phyloP scores from a whole-genome alignment of 352 stramenopile species.

The Phytophthora lateralis region DNA sequence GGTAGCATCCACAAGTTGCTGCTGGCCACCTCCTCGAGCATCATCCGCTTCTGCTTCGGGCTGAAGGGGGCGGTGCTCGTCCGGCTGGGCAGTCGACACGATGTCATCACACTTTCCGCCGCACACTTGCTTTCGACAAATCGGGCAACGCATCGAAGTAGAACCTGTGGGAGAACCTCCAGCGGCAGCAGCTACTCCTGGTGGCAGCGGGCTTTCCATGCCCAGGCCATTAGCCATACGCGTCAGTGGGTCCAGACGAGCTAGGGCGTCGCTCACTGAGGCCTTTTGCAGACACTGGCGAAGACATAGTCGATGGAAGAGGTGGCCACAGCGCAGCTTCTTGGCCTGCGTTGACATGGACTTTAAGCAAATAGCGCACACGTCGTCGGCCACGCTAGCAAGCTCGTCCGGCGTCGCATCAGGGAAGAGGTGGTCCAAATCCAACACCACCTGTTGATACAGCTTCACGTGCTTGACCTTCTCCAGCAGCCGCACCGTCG shows the following conservation, averaged over 20 bases:
- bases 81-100: conserved; percentile 1
- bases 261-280: conserved; percentile 63
- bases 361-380: conserved; percentile 84
- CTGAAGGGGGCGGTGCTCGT: conserved; percentile 9
- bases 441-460: conserved; percentile 75
- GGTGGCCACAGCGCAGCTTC: conserved; percentile 72
- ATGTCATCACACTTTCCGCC: conserved; percentile 36
- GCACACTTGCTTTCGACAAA: conserved; percentile 69
- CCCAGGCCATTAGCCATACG: conserved; percentile 41
- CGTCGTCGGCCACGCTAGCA: conserved; percentile 63
- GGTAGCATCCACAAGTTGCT: conserved; percentile 12
- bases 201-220: conserved; percentile 29
- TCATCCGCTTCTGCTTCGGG: conserved; percentile 25
- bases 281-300: conserved; percentile 78
- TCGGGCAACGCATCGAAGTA: conserved; percentile 56
- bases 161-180: conserved; percentile 13
- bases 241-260: conserved; percentile 37
- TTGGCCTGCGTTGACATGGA: conserved; percentile 72
- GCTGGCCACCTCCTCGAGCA: conserved; percentile 1
- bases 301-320: conserved; percentile 78
- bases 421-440: conserved; percentile 68
- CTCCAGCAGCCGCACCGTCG: conserved; percentile 65
- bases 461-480: conserved; percentile 71
- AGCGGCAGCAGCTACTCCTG: conserved; percentile 7
- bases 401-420: conserved; percentile 64